Base-by-base conservation (phyloP, 108 stramenopile genomes). In the Skeletonema marinoi region DNA sequence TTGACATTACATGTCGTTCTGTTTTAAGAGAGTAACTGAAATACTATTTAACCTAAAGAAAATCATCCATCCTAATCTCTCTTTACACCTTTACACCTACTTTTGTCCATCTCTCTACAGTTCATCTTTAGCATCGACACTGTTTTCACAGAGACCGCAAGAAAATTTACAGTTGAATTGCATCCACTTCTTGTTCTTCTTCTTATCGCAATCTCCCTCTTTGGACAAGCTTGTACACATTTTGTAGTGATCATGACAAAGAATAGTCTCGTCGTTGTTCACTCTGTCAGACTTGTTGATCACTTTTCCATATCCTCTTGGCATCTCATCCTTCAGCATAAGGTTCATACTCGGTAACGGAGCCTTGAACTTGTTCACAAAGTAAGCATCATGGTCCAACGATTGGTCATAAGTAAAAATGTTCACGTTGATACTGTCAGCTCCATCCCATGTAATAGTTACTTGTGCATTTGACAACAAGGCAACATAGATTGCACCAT, bases 401-500 rank as follows among this genome's bases (percentile, higher is more conserved):
- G 16, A 64, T 68, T 91, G 86, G 59, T 80, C 74, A 30, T 78
- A 81, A 11, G 84, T 75, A 73, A 89, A 92, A 9, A 89, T 46
- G 64, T 92, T 92, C 29, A 89, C 66, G 51, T 88, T 84, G 33
- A 92, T 65, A 41, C 85, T 85, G 16, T 31, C 60, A 25, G 62
- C 65, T 38, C 92, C 92, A 74, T 92, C 92, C 89, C 89, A 92
- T 14, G 88, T 82, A 8, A 82, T 67, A 10, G 73, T 54, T 4
- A 83, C 58, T 32, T 70, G 81, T 21, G 82, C 89, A 44, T 62
- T 65, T 1, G 65, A 44, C 31, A 70, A 77, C 63, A 78, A 48
- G 0, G 74, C 85, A 46, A 87, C 58, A 60, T 73, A 67, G 8
- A 89, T 65, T 36, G 67, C 65, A 38, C 93, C 93, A 25, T 95